These are phyloP conservation scores for Malus hybrid DNA, from an alignment of 331 rosid genomes.

Conservation along the genomic window DNA sequence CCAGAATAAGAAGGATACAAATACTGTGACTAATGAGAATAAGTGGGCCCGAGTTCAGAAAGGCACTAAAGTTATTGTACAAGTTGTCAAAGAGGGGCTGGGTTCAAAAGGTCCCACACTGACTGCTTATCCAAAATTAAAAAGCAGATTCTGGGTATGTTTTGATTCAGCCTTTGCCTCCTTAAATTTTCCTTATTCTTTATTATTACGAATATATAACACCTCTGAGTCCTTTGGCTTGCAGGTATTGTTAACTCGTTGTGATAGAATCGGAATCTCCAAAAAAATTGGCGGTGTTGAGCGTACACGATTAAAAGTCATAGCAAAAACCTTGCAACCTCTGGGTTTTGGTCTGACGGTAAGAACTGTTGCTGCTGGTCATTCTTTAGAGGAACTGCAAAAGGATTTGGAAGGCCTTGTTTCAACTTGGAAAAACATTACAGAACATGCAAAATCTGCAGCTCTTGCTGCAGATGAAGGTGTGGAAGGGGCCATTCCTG, in stretches of 20 bases:
- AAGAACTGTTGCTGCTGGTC: conserved; percentile 94
- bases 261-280: conserved; percentile 78
- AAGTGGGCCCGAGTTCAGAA: conserved; percentile 77
- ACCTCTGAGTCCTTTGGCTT: conserved; percentile 26
- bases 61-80: conserved; percentile 90
- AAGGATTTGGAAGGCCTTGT: conserved; percentile 81
- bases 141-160: conserved; percentile 98
- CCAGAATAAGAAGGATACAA: conserved; percentile 35
- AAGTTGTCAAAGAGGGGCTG: conserved; percentile 93
- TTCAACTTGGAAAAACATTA: conserved; percentile 80
- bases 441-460: conserved; percentile 82
- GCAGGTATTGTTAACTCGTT: conserved; percentile 67
- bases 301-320: conserved; percentile 85
- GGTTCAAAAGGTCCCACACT: conserved; percentile 89
- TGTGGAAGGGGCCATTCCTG: conserved; percentile 88
- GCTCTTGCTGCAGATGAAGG: conserved; percentile 99
- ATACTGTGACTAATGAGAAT: conserved; percentile 28
- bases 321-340: conserved; percentile 94
- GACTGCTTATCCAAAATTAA: conserved; percentile 77
- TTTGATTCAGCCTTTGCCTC: conserved; percentile 12
- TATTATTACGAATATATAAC: conserved; percentile 13
- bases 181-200: conserved; percentile 1
- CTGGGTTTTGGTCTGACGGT: conserved; percentile 91
- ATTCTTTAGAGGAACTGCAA: conserved; percentile 80
- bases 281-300: conserved; percentile 72